Base-by-base conservation (phyloP, 2,329 filamentous ascomycete genomes). In the Lithohypha guttulata region DNA sequence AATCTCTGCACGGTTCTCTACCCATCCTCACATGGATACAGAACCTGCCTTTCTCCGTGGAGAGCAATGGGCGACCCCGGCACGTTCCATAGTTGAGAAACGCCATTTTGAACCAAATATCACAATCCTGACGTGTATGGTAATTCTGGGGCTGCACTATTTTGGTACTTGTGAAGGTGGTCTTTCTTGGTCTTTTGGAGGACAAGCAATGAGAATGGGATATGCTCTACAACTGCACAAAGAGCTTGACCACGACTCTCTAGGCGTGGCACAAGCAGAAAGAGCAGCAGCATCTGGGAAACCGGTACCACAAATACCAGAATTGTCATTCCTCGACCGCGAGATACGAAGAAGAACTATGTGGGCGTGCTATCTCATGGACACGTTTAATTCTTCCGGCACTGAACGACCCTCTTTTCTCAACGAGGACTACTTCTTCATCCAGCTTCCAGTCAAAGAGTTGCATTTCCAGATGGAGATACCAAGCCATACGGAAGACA, bases 331-430 rank as follows among this genome's bases (percentile, higher is more conserved):
- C 51, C 85, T 87, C 11, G 91, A 96, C 58, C 80, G 85, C 19
- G 91, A 98, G 58, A 95, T 96, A 39, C 75, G 91, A 44, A 70
- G 91, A 50, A 75, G 91, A 41, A 91, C 86, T 2, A 96, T 98
- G 89, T 98, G 91, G 91, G 84, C 87, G 9, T 96, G 89, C 56
- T 94, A 94, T 54, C 61, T 95, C 41, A 95, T 96, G 87, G 91
- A 98, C 57, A 78, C 89, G 0, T 95, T 95, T 66, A 95, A 93
- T 60, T 95, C 89, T 0, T 95, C 87, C 1, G 89, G 91, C 2
- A 93, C 85, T 2, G 87, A 95, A 53, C 74, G 89, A 25, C 91
- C 91, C 14, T 84, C 85, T 38, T 94, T 95, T 51, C 81, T 94
- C 39, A 81, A 84, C 49, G 86, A 95, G 58, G 84, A 91, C 49